Conservation (phyloP, 1,284 basidiomycete genomes). For the Porogramme epimiltina region DNA sequence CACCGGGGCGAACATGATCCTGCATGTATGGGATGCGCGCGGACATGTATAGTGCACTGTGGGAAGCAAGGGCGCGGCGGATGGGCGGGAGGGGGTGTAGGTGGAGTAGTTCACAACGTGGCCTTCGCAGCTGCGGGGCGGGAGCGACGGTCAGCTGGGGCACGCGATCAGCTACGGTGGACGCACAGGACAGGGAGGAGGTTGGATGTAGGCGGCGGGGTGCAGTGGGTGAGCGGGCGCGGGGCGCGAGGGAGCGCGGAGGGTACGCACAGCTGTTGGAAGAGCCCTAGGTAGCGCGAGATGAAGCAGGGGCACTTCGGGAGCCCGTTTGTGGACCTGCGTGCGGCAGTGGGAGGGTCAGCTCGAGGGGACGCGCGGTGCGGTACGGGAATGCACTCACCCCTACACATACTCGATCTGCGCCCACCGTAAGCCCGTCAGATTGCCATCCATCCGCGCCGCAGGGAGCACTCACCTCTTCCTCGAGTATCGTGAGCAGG, state of each 20-base stretch:
- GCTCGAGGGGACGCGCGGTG: neutral
- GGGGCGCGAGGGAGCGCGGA: neutral
- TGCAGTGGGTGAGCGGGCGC: no score
- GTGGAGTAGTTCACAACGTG: no score
- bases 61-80: no score
- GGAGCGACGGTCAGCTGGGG: no score
- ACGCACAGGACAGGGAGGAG: neutral
- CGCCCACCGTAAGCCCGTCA: neutral
- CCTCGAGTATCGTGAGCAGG: constrained; percentile 17
- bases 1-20: constrained; percentile 2
- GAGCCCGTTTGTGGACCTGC: constrained; percentile 17
- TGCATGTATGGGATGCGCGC: no score
- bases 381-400: constrained; percentile 1
- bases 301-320: constrained; percentile 21
- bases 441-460: neutral
- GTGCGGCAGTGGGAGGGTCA: neutral
- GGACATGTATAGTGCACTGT: no score
- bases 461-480: constrained; percentile 10
- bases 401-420: constrained; percentile 20
- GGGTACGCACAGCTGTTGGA: constrained; percentile 16
- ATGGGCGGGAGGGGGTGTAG: no score
- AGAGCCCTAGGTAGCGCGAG: constrained; percentile 16
- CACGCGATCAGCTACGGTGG: no score
- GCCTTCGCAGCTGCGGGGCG: no score
- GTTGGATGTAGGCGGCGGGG: no score